Evolutionary conservation across 2,329 filamentous ascomycete species (phyloP), one percentile per base, ranked within the genome.

Genomic region (Purpureocillium takamizusanense): DNA sequence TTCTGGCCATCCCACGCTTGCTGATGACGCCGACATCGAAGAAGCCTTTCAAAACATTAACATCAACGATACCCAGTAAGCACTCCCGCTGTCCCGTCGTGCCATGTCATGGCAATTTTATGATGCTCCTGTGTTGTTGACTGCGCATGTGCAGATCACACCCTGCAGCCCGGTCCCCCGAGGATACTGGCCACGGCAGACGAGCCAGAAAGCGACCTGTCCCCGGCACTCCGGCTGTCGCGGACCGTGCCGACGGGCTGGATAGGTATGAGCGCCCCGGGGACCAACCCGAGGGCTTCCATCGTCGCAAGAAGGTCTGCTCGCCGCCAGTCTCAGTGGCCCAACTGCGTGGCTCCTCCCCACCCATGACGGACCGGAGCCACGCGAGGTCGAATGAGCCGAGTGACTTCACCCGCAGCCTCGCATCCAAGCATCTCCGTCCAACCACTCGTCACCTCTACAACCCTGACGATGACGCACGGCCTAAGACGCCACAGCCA

Each of bases 401-500:
- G 2, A 38, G 39, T 17, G 51, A 53, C 13, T 51, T 52, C 38
- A 49, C 50, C 13, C 49, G 52, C 7, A 51, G 46, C 0, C 41
- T 42, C 8, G 35, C 33, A 33, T 36, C 46, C 21, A 52, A 52
- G 31, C 50, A 50, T 4, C n/a, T n/a, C n/a, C 23, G 39, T 2
- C 36, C 45, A 2, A 46, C 46, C 6, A 10, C 21, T 25, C 42
- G 54, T 1, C 50, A 52, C 16, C 54, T 61, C 0, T 60, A 55
- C 55, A 46, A 36, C 2, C 50, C 21, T 25, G 21, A 25, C 21
- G 21, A 25, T 25, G 10, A 25, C 21, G 21, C 21, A 25, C 10
- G 21, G 21, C 21, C 21, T 5, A 25, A 25, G 21, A 25, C 10
- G 21, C 21, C 21, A 25, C 21, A 10, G 10, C 21, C 21, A 10